Evolutionary conservation across 23 red algal species (phyloP), one percentile per base, ranked within the genome.

Genomic region (Chondrus crispus): DNA sequence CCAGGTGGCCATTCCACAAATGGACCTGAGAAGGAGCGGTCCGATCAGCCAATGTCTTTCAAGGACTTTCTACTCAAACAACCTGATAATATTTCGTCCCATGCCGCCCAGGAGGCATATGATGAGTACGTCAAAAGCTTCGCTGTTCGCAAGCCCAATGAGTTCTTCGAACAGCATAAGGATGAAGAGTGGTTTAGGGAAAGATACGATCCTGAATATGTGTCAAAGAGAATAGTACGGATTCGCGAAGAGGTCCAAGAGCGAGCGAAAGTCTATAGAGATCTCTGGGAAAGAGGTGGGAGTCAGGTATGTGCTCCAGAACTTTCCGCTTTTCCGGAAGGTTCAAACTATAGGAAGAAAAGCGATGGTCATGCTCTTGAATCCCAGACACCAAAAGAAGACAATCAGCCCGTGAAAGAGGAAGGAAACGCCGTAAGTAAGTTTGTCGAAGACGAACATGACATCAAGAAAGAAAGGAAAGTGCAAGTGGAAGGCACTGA

Each of bases 141-240:
- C 20, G 38, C 71, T 46, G n/a, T n/a, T 42, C 37, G 43, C 9
- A 42, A 48, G 37, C 71, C 71, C 43, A 77, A 48, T 40, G 43
- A 42, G 38, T 95, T 95, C 48, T 95, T 95, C 35, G 86, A 66
- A 42, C 47, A 37, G 30, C 93, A 95, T 28, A 87, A 68, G 76
- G 35, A 50, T n/a, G 68, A 90, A 47, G 93, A 91, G 22, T 95
- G 93, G 93, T 95, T 95, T 38, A 79, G 76, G 42, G 93, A 95
- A 35, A 77, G 87, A 5, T 95, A 95, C 73, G 39, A 95, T 47
- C 93, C 93, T 24, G n/a, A 40, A 18, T 66, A 44, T 47, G 69
- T 95, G 22, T 55, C 53, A 11, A 46, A 83, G 44, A 86, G 93
- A 8, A 47, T 49, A 5, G 45, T 46, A 5, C 72, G 87, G 37